phyloP scores from a whole-genome alignment of 495 filamentous ascomycete genomes.

The Bacidia gigantensis region DNA sequence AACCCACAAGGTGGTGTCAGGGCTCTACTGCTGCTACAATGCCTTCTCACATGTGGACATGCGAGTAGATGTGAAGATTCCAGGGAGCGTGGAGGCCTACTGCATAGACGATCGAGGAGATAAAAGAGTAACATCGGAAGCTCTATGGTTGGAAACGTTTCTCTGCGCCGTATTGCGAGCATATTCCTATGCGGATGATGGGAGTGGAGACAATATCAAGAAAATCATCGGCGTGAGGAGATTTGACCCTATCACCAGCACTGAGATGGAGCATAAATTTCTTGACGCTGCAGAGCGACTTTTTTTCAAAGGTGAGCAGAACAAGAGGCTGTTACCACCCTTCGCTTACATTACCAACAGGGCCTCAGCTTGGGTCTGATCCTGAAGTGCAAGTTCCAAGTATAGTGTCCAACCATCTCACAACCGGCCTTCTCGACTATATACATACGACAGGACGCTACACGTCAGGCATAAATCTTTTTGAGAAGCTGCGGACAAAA shows the following conservation, averaged over 20 bases:
- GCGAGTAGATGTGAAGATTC: slow-evolving; percentile 94
- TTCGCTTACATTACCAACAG: slow-evolving; percentile 32
- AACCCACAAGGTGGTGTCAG: slow-evolving; percentile 79
- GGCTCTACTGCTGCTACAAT: slow-evolving; percentile 98
- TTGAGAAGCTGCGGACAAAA: slow-evolving; percentile 82
- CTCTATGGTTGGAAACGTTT: slow-evolving; percentile 93
- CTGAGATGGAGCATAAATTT: slow-evolving; percentile 93
- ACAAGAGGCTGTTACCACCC: neutral
- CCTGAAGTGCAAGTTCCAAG: slow-evolving; percentile 96
- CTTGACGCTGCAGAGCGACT: slow-evolving; percentile 86
- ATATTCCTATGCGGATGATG: slow-evolving; percentile 93
- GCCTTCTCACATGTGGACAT: slow-evolving; percentile 96
- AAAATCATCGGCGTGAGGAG: slow-evolving; percentile 87
- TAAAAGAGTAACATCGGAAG: slow-evolving; percentile 80
- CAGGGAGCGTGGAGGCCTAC: slow-evolving; percentile 87
- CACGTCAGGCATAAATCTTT: slow-evolving; percentile 91
- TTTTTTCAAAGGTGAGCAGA: slow-evolving; percentile 70
- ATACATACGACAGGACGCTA: slow-evolving; percentile 92
- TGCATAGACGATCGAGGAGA: slow-evolving; percentile 90
- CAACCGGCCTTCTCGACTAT: slow-evolving; percentile 83
- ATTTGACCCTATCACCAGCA: slow-evolving; percentile 95
- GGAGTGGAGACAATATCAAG: slow-evolving; percentile 76
- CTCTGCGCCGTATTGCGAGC: slow-evolving; percentile 85
- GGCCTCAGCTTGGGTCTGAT: slow-evolving; percentile 91
- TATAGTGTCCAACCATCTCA: slow-evolving; percentile 90